These are phyloP conservation scores for Vicia faba DNA, from an alignment of 306 rosid species.

Conservation along the genomic window DNA sequence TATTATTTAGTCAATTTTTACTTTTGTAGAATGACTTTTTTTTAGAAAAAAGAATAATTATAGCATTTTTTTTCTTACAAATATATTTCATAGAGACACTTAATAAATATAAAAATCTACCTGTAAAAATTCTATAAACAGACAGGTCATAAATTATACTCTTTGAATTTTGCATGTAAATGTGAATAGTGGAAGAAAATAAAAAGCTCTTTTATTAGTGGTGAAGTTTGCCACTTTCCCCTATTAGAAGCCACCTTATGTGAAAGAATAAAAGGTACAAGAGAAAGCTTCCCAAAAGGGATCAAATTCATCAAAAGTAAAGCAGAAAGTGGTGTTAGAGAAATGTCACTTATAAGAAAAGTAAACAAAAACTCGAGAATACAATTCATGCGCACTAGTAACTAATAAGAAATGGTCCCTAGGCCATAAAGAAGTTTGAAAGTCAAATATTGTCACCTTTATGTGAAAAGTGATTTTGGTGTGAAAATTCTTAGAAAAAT, in stretches of 20 bases:
- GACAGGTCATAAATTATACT: not conserved
- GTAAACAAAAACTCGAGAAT: slow-evolving; percentile 33
- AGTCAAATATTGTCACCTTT: slow-evolving; percentile 41
- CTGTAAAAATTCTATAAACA: too few species aligned
- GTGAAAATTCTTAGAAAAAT: not conserved
- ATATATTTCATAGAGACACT: not conserved
- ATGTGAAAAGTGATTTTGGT: slow-evolving; percentile 33
- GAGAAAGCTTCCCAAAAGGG: slow-evolving; percentile 26
- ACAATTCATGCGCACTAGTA: slow-evolving; percentile 45
- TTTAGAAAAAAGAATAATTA: too few species aligned
- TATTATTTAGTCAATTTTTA: too few species aligned
- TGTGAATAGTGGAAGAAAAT: not conserved
- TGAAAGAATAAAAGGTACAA: slow-evolving; percentile 37
- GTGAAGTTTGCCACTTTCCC: not conserved
- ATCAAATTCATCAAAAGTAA: slow-evolving; percentile 35
- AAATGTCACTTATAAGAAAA: slow-evolving; percentile 25
- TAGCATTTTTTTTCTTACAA: not conserved
- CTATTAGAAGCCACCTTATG: not conserved
- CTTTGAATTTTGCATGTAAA: not conserved
- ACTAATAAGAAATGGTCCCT: slow-evolving; percentile 39
- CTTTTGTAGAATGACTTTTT: too few species aligned
- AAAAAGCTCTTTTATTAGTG: not conserved
- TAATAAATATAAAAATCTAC: not conserved
- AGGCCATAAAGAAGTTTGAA: slow-evolving; percentile 17
- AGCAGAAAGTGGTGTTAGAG: slow-evolving; percentile 35